Evolutionary conservation across 306 rosid species (phyloP).

Genomic region (Hippophae rhamnoides): DNA sequence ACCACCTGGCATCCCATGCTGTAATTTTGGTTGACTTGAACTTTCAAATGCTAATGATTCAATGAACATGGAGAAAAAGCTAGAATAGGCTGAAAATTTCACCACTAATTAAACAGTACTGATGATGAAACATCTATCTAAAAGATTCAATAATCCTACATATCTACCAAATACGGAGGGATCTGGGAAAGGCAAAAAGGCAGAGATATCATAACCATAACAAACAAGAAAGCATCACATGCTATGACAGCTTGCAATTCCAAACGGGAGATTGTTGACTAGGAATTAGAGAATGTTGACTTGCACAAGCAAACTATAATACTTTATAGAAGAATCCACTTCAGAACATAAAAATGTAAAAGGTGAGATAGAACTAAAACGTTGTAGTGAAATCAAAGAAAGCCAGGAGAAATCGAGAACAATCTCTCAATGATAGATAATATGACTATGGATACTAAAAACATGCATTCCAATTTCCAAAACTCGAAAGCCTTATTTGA

Average conservation of each 20-base stretch:
- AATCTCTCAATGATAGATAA: conserved; percentile 1
- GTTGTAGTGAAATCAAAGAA: not conserved
- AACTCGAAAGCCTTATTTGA: conserved; percentile 9
- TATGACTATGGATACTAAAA: not conserved
- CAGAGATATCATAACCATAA: conserved; percentile 28
- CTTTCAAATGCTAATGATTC: not conserved
- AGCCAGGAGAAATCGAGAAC: conserved; percentile 5
- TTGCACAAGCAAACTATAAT: conserved; percentile 45
- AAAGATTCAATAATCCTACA: conserved; percentile 3
- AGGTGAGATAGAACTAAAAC: conserved; percentile 5
- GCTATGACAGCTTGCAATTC: conserved; percentile 26
- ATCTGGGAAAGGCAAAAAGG: conserved; percentile 20
- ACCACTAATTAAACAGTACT: not conserved
- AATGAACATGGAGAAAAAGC: not conserved
- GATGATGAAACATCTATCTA: not conserved
- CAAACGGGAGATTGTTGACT: conserved; percentile 22
- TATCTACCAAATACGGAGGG: conserved; percentile 14
- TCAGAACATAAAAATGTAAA: conserved; percentile 18
- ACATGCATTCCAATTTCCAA: not conserved
- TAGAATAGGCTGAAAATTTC: not conserved
- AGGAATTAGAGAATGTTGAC: conserved; percentile 39
- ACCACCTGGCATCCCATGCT: not conserved
- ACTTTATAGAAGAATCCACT: conserved; percentile 26
- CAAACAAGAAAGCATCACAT: conserved; percentile 74
- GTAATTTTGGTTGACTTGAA: not conserved